Evolutionary conservation across 202 grass and related monocot genomes (phyloP), one percentile per base, ranked within the genome.

Genomic region (Saccharum hybrid): DNA sequence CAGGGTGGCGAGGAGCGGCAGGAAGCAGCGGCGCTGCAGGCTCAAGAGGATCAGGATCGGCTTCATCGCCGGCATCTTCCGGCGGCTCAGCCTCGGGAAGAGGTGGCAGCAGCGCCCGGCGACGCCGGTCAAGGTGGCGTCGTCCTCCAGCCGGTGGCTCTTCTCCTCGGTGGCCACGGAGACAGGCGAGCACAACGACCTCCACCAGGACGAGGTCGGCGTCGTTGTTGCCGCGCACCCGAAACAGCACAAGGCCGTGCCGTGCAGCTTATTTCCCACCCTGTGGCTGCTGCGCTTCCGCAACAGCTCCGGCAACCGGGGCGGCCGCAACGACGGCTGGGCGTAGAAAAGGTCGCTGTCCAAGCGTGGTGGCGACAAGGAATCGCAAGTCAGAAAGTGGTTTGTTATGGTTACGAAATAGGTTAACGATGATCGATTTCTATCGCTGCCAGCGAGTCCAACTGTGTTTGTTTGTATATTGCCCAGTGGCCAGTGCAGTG

Each of bases 91-190:
- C 23, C 49, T 66, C 51, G 72, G 63, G 8, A 91, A 79, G 77
- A 40, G 39, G 39, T 87, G 83, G 41, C 76, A 81, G 30, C 19
- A 34, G 30, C 43, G 59, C 9, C 8, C 57, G 15, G 19, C 49
- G 41, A 11, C 71, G 8, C 42, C 75, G 7, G 73, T 69, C 13
- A 57, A 70, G n/a, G 82, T 86, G 41, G 87, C 90, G 2, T 84
- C 88, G 37, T 89, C 94, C 18, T 91, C 94, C 57, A 90, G 80
- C 39, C 73, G 93, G 46, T 91, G 85, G 86, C 57, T 91, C 45
- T 85, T 88, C 74, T 87, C 77, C 36, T 86, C 84, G 11, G 69
- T 79, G 22, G 37, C 69, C 0, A 14, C 78, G 23, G 86, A 89
- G 52, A 39, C 40, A 52, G 51, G 31, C 48, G 52, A 81, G 4